A percentile compares a stretch with the other conserved stretches of the same genome.
Evolutionary conservation across 2,329 filamentous ascomycete genomes (phyloP).

Genomic region (Pseudogymnoascus sp.): DNA sequence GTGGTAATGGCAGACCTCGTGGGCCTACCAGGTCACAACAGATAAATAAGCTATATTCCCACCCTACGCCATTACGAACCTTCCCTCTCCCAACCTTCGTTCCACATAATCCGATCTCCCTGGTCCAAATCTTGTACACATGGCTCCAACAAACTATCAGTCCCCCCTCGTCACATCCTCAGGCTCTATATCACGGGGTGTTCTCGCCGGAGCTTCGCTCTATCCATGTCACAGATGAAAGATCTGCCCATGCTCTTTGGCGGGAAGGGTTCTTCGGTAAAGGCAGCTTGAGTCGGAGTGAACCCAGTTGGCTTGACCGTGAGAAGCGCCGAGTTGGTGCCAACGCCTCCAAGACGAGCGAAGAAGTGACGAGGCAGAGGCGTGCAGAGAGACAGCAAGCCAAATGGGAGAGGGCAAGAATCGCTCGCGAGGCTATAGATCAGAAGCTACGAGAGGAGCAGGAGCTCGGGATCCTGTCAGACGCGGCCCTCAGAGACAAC

Average conservation of each 20-base stretch:
- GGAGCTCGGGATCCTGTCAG: not conserved
- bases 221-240: conserved; percentile 73
- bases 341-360: conserved; percentile 63
- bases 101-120: conserved; percentile 84
- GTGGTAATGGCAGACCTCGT: conserved; percentile 16
- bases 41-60: conserved; percentile 69
- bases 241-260: conserved; percentile 77
- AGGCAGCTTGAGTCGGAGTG: conserved; percentile 84
- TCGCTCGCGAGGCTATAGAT: conserved; percentile 78
- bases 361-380: conserved; percentile 70
- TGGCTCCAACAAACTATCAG: conserved; percentile 68
- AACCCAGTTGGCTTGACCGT: conserved; percentile 84
- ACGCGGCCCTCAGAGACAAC: not conserved
- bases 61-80: conserved; percentile 72
- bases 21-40: conserved; percentile 34
- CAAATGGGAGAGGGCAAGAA: conserved; percentile 87
- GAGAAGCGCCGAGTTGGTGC: conserved; percentile 68
- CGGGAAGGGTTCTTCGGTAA: conserved; percentile 97
- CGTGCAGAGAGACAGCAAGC: conserved; percentile 74
- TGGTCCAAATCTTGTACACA: conserved; percentile 71
- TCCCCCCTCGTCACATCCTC: conserved; percentile 58
- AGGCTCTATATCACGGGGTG: conserved; percentile 61
- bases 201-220: conserved; percentile 80
- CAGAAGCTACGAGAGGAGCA: conserved; percentile 55
- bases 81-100: conserved; percentile 84